phyloP scores from a whole-genome alignment of 2,329 filamentous ascomycete genomes.

The Colletotrichum ledebouriae region DNA sequence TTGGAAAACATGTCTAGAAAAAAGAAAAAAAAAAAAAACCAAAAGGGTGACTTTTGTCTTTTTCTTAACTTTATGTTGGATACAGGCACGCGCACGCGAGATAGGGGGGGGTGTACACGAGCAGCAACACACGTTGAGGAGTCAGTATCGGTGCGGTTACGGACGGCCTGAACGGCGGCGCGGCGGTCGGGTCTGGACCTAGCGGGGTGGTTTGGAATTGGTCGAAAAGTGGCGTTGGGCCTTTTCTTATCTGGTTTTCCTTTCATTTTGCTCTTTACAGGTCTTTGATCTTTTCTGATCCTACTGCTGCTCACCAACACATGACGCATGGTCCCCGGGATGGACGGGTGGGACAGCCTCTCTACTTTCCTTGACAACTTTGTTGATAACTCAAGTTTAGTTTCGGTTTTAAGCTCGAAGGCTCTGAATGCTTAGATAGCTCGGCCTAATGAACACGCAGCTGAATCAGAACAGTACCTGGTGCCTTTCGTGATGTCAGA shows the following conservation, averaged over 20 bases:
- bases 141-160: neutral
- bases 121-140: conserved; percentile 4
- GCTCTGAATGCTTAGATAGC: conserved; percentile 44
- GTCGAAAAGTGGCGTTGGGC: conserved; percentile 21
- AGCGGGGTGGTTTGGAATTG: neutral
- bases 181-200: conserved; percentile 2
- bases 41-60: conserved; percentile 14
- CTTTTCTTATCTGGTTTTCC: neutral
- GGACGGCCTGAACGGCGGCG: neutral
- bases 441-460: conserved; percentile 41
- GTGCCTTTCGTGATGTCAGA: neutral
- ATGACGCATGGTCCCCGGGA: conserved; percentile 5
- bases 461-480: neutral
- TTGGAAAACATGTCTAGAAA: conserved; percentile 25
- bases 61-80: conserved; percentile 2
- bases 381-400: neutral
- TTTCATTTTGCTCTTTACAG: neutral
- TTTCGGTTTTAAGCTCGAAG: conserved; percentile 21
- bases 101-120: conserved; percentile 7
- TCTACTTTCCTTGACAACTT: conserved; percentile 21
- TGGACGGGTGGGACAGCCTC: conserved; percentile 8
- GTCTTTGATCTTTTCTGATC: conserved; percentile 8
- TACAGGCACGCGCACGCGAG: neutral
- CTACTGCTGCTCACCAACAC: conserved; percentile 6
- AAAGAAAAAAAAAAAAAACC: neutral